A percentile compares a stretch with the other conserved stretches of the same genome.
Conservation (phyloP, 768 basidiomycete species). For the Pulveroboletus ravenelii region DNA sequence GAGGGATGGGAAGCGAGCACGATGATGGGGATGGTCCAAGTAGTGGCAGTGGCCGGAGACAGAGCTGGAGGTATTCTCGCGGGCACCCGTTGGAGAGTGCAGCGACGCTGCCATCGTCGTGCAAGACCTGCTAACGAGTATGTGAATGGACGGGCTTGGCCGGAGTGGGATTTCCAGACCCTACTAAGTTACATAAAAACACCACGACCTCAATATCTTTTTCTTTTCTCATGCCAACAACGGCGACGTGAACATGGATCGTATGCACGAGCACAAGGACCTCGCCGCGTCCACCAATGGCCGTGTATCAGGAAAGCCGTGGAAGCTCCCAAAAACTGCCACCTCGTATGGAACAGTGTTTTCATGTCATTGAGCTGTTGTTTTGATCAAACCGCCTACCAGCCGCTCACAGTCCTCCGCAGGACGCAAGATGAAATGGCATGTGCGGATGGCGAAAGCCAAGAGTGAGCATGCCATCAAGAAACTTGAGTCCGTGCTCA, state of each 20-base stretch:
- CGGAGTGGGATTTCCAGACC: slow-evolving; percentile 2
- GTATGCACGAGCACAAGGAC: slow-evolving; percentile 17
- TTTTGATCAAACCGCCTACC: slow-evolving; percentile 5
- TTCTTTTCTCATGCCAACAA: slow-evolving; percentile 19
- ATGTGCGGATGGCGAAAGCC: slow-evolving; percentile 64
- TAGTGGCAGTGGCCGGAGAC: slow-evolving; percentile 46
- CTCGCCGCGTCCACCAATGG: slow-evolving; percentile 60
- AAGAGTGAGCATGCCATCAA: slow-evolving; percentile 66
- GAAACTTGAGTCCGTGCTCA: slow-evolving; percentile 67
- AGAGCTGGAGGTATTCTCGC: slow-evolving; percentile 26
- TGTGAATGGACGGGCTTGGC: not conserved
- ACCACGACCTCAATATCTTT: not conserved
- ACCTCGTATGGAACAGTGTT: slow-evolving; percentile 39
- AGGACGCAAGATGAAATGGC: slow-evolving; percentile 67
- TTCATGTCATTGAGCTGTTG: not conserved
- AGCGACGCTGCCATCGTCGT: slow-evolving; percentile 40
- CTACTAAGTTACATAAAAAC: slow-evolving; percentile 23
- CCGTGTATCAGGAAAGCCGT: slow-evolving; percentile 64
- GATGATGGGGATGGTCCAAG: slow-evolving; percentile 38
- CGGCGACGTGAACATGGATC: not conserved
- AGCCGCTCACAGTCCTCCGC: slow-evolving; percentile 67
- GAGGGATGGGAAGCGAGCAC: slow-evolving; percentile 48
- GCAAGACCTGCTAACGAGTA: slow-evolving; percentile 5
- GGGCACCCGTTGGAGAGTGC: slow-evolving; percentile 34
- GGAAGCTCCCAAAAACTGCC: slow-evolving; percentile 51